Percentiles rank a stretch among this genome's conserved stretches.
phyloP scores from a whole-genome alignment of 2,329 filamentous ascomycete genomes.

The Monilinia fructigena region DNA sequence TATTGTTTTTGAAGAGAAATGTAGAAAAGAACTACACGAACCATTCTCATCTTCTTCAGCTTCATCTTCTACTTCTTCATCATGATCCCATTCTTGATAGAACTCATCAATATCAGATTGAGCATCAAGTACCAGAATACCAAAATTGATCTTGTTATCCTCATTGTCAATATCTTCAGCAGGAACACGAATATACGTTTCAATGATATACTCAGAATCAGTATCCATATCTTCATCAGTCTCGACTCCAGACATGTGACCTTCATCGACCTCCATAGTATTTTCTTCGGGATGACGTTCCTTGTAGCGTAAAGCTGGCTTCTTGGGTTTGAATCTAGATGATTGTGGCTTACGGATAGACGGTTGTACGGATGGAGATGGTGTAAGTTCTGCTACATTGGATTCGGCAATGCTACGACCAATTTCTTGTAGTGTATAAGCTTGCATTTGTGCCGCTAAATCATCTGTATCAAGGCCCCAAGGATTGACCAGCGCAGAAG shows the following conservation, averaged over 20 bases:
- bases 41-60: slow-evolving; percentile 67
- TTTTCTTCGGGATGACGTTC: slow-evolving; percentile 53
- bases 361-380: slow-evolving; percentile 20
- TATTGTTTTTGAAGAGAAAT: slow-evolving; percentile 1
- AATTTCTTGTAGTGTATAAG: slow-evolving; percentile 59
- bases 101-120: slow-evolving; percentile 52
- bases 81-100: slow-evolving; percentile 56
- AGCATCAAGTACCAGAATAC: slow-evolving; percentile 39
- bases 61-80: slow-evolving; percentile 62
- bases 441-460: slow-evolving; percentile 55
- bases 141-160: slow-evolving; percentile 50
- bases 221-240: slow-evolving; percentile 47
- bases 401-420: slow-evolving; percentile 39
- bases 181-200: slow-evolving; percentile 63
- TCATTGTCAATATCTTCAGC: slow-evolving; percentile 54
- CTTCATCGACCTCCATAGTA: slow-evolving; percentile 24
- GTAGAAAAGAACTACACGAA: slow-evolving; percentile 39
- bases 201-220: slow-evolving; percentile 61
- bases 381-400: slow-evolving; percentile 26
- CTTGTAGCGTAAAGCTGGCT: slow-evolving; percentile 53
- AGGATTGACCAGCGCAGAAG: slow-evolving; percentile 41
- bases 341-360: slow-evolving; percentile 23
- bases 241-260: slow-evolving; percentile 41
- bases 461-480: slow-evolving; percentile 43
- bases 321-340: slow-evolving; percentile 55